These are phyloP conservation scores for Solanum aculeatissimum DNA, from an alignment of 305 asterid genomes.

Conservation along the genomic window DNA sequence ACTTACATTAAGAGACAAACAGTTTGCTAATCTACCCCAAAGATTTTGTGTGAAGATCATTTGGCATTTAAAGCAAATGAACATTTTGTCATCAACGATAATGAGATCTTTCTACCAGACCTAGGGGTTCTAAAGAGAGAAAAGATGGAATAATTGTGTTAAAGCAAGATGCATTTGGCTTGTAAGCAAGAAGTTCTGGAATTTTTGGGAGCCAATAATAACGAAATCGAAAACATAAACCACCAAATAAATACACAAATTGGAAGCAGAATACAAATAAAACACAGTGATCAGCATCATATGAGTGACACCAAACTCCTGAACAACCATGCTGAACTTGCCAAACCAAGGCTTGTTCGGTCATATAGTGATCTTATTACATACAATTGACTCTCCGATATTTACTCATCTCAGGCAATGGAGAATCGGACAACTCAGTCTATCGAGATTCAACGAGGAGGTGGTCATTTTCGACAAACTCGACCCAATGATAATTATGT, in stretches of 20 bases:
- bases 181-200: background rate
- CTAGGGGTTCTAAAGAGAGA: background rate
- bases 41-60: background rate
- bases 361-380: background rate
- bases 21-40: background rate
- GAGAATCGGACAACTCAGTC: background rate
- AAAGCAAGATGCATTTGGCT: background rate
- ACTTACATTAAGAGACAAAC: background rate
- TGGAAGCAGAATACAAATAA: background rate
- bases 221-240: background rate
- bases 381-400: background rate
- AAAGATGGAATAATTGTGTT: background rate
- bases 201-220: background rate
- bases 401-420: background rate
- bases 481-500: background rate
- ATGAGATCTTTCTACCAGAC: background rate
- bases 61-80: background rate
- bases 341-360: background rate
- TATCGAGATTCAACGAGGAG: background rate
- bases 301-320: background rate
- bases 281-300: background rate
- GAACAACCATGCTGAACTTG: background rate
- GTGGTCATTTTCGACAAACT: too few species aligned
- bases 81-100: background rate
- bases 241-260: background rate